A percentile compares a stretch with the other conserved stretches of the same genome.
These are phyloP conservation scores for Ogataea methylovora DNA, from an alignment of 805 yeast species.

Conservation along the genomic window DNA sequence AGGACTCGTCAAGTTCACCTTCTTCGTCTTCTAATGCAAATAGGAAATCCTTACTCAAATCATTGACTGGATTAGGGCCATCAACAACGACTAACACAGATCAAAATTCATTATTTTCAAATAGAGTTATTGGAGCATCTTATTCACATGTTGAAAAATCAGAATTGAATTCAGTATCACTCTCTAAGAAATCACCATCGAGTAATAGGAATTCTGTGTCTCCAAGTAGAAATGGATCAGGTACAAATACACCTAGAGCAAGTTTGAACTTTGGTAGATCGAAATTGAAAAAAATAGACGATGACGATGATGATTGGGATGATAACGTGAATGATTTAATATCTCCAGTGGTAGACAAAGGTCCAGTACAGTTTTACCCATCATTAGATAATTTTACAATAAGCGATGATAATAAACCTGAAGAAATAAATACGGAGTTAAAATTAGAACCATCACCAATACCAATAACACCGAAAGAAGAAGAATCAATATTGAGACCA, in stretches of 20 bases:
- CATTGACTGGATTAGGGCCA: conserved; percentile 14
- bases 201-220: conserved; percentile 6
- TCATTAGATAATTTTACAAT: conserved; percentile 8
- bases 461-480: conserved; percentile 6
- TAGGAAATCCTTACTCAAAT: conserved; percentile 17
- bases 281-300: conserved; percentile 40
- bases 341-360: conserved; percentile 4
- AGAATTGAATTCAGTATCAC: conserved; percentile 1
- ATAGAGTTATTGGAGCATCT: conserved; percentile 45
- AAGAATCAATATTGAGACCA: conserved; percentile 12
- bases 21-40: not conserved
- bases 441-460: conserved; percentile 6
- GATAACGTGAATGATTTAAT: conserved; percentile 52
- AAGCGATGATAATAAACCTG: conserved; percentile 6
- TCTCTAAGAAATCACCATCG: conserved; percentile 1
- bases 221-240: conserved; percentile 1
- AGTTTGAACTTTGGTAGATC: conserved; percentile 8
- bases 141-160: conserved; percentile 44
- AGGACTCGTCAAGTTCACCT: conserved; percentile 3
- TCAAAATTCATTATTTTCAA: not conserved
- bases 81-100: conserved; percentile 5
- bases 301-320: conserved; percentile 91
- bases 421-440: conserved; percentile 19
- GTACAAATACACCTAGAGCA: conserved; percentile 8
- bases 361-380: conserved; percentile 12